These are phyloP conservation scores for Cladosporium sp. DNA, from an alignment of 2,329 filamentous ascomycete genomes.

Conservation along the genomic window DNA sequence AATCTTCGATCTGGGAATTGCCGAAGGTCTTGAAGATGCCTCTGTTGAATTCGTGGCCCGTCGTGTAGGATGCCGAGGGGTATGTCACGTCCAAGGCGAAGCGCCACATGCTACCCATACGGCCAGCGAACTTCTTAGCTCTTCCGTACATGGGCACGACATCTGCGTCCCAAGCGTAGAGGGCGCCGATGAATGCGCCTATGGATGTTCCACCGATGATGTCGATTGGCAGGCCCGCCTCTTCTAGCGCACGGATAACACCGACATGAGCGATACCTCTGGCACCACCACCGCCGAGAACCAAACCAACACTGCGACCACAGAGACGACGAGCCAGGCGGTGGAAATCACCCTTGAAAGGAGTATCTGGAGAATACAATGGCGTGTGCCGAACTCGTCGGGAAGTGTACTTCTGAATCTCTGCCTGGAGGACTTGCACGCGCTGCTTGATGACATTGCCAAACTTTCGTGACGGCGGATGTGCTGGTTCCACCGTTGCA, in stretches of 20 bases:
- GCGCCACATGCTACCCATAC: slow-evolving; percentile 99
- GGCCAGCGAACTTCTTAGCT: slow-evolving; percentile 93
- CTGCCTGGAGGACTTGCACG: slow-evolving; percentile 90
- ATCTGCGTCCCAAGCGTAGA: slow-evolving; percentile 95
- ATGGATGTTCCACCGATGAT: slow-evolving; percentile 95
- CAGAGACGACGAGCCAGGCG: slow-evolving; percentile 84
- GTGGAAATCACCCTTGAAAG: slow-evolving; percentile 96
- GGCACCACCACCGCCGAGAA: slow-evolving; percentile 89
- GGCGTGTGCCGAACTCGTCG: slow-evolving; percentile 84
- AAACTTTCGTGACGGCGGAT: slow-evolving; percentile 70
- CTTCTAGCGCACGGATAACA: slow-evolving; percentile 90
- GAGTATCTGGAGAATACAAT: slow-evolving; percentile 84
- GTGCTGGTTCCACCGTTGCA: slow-evolving; percentile 63
- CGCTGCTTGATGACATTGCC: slow-evolving; percentile 85
- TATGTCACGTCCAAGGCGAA: slow-evolving; percentile 96
- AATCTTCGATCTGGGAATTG: slow-evolving; percentile 96
- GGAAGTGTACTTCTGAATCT: slow-evolving; percentile 97
- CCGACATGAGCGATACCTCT: slow-evolving; percentile 89
- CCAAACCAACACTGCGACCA: slow-evolving; percentile 89
- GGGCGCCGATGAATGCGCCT: slow-evolving; percentile 86
- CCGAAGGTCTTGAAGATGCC: slow-evolving; percentile 99
- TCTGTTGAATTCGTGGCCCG: slow-evolving; percentile 96
- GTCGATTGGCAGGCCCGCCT: slow-evolving; percentile 93
- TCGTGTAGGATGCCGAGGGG: slow-evolving; percentile 94
- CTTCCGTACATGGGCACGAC: slow-evolving; percentile 95